Base-by-base conservation (phyloP, 2,329 filamentous ascomycete genomes). In the Aschersonia sp. region DNA sequence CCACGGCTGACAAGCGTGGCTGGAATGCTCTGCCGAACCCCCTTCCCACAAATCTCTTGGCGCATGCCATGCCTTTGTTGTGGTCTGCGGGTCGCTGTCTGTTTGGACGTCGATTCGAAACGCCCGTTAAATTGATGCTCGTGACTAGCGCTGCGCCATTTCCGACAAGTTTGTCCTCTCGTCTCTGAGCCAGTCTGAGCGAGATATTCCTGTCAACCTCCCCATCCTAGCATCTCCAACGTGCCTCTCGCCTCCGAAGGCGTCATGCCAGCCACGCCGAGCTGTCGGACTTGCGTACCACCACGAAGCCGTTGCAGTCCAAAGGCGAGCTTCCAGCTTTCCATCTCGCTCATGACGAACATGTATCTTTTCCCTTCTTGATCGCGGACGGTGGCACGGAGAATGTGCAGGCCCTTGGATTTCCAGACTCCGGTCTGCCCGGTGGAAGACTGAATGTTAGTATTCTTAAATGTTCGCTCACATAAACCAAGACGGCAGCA, bases 241-340 rank as follows among this genome's bases (percentile, higher is more conserved):
- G 74, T 72, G 20, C 61, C 68, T 54, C 71, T 71, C 9, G 75
- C 72, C 55, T 84, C 80, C 12, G 66, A 56, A 9, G 66, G 63
- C 45, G 71, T 66, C 67, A 84, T 73, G 43, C 72, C 70, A 48
- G 74, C 71, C 32, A 84, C 72, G 4, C 75, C 77, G 44, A 84
- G 65, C 49, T 76, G 72, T 47, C 77, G 68, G 32, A 74, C 75
- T 59, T 81, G 78, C 3, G 73, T 74, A 4, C 80, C 80, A 47
- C 72, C 72, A 47, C 78, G 67, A 55, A 85, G 62, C 43, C 75
- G 70, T 59, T 81, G 76, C 54, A 85, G 59, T 2, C 77, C 80
- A 38, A 75, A 66, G 1, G 77, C 71, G 30, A 85, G 67, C 70
- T 85, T 85, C 81, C 81, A 84, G 31, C 73, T 73, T 60, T 85